Base-by-base conservation (phyloP, 2,329 filamentous ascomycete genomes). In the Eutypa lata region DNA sequence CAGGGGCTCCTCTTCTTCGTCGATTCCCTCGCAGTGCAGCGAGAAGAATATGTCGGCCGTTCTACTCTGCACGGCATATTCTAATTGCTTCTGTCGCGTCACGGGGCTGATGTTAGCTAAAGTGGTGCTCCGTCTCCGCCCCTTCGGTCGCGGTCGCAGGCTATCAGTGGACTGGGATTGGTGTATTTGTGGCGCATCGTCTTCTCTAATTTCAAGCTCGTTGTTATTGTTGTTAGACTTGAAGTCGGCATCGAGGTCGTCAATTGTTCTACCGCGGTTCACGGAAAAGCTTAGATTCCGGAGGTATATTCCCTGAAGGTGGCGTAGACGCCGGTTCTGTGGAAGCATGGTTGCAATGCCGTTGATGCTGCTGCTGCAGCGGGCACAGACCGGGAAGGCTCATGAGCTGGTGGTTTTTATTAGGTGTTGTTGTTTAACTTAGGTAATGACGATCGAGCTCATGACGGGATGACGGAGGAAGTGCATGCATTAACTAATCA, bases 1-100 rank as follows among this genome's bases (percentile, higher is more conserved):
- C n/a, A 97, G 74, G 0, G 93, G 91, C 16, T 90, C n/a, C n/a
- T n/a, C n/a, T n/a, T n/a, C n/a, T n/a, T n/a, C 86, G 46, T 79
- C 71, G 49, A 84, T 72, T 3, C 74, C 81, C 1, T 82, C 75
- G 45, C 86, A 82, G 69, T 97, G 92, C 49, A 97, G 68, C 2
- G 90, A 89, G 70, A 96, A 94, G 78, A 96, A 97, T 16, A 87
- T 86, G 71, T 97, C 89, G n/a, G 87, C 90, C 71, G 94, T 86
- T 49, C 84, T 80, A 61, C 79, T 82, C 49, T 86, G 83, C 26
- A 89, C 83, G 7, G 90, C 81, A 59, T 86, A 80, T 68, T 94
- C 89, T 42, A 96, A 75, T 66, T 86, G 87, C 69, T 84, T 85
- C 74, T 96, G 91, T 51, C 91, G 71, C 24, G 75, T 72, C 3